Conservation (phyloP, 345 rosid species). For the Gynandropsis gynandra region DNA sequence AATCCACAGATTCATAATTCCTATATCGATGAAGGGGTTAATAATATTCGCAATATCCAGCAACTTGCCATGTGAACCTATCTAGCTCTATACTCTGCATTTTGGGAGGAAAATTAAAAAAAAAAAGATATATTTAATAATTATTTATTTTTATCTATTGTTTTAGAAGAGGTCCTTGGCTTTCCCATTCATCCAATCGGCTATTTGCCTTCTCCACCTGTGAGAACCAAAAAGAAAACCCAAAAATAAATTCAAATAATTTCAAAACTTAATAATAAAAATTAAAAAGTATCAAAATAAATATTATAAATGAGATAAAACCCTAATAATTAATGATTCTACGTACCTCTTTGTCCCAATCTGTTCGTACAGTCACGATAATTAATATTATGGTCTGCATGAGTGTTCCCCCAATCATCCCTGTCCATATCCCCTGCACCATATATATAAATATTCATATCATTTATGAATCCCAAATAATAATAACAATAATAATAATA, state of each 20-base stretch:
- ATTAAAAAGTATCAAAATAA: not conserved
- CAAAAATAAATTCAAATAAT: not conserved
- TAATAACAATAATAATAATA: no score
- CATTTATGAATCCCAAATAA: not conserved
- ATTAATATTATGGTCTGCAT: constrained; percentile 49
- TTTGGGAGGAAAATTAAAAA: no score
- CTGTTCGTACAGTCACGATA: constrained; percentile 41
- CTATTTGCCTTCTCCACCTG: constrained; percentile 47
- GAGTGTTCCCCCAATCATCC: constrained; percentile 62
- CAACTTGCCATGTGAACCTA: no score
- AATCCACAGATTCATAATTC: no score
- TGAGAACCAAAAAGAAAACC: not conserved
- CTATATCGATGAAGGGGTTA: no score
- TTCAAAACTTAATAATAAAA: not conserved
- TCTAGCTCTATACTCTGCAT: no score
- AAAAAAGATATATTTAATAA: not conserved
- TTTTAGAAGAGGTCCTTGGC: constrained; percentile 22
- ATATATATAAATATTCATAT: constrained; percentile 3
- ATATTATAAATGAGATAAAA: not conserved
- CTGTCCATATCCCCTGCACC: constrained; percentile 66
- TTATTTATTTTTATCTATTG: constrained; percentile 1
- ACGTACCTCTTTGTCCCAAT: constrained; percentile 59
- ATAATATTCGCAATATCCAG: no score
- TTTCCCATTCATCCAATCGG: constrained; percentile 43
- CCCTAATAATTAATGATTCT: not conserved